Evolutionary conservation across 306 rosid species (phyloP), one percentile per base, ranked within the genome.

Genomic region (Betula pendula): DNA sequence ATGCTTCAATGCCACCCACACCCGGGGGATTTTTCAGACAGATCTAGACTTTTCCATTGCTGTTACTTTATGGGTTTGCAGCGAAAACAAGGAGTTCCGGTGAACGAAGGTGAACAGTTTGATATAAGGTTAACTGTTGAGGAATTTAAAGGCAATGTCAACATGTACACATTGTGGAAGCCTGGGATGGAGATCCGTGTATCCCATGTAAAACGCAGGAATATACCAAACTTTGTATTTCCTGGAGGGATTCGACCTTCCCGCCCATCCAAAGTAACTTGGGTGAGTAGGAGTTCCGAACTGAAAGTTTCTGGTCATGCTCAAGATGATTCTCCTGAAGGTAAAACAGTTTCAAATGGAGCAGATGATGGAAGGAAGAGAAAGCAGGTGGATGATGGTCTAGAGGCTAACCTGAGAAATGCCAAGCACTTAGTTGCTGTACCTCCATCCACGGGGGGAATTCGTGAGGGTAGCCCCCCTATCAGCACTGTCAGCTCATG

Each of bases 1-100:
- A 77, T 79, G 96, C 97, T 95, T 75, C 99, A 90, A 72, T 95
- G 99, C 81, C 99, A 92, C 73, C 99, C 99, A n/a, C 85, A 91
- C 77, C 99, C 97, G 53, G 93, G 96, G 58, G 97, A 87, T 70
- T 92, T 92, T 89, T 79, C 96, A 43, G 97, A 95, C 80, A 90
- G 81, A 52, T 85, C 94, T 68, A 89, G 81, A 82, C 85, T 91
- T 77, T 87, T 88, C 76, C 93, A 89, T 78, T 80, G 85, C 81
- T 85, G 94, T 82, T 95, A 83, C 91, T 95, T 95, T 71, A 92
- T 92, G 99, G 99, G 97, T 77, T 86, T 95, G 83, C 97, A 90
- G 74, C 90, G 97, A 73, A 90, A 90, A 78, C 97, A 88, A 84
- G 97, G 93, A 76, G 88, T 83, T 81, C 87, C 87, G 3, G 94